Evolutionary conservation across 106 monocot genomes (phyloP).

Genomic region (Phalaenopsis equestris): DNA sequence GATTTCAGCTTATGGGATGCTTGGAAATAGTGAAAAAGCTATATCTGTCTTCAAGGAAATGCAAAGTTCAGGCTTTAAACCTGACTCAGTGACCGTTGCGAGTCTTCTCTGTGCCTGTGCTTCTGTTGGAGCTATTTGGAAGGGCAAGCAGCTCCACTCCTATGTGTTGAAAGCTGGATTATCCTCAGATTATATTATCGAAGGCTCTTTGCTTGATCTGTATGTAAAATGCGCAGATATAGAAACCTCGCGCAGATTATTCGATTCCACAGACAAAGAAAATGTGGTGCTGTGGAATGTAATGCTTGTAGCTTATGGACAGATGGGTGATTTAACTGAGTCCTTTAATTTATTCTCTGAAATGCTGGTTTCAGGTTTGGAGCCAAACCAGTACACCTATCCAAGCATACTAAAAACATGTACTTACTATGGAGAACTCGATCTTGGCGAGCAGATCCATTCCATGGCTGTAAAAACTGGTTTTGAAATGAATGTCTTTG

Average conservation of each 20-base stretch:
- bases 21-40: constrained; percentile 37
- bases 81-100: constrained; percentile 62
- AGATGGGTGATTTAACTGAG: constrained; percentile 39
- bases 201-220: constrained; percentile 81
- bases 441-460: constrained; percentile 73
- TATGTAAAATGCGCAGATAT: constrained; percentile 72
- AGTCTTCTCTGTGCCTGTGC: constrained; percentile 64
- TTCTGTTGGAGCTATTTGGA: constrained; percentile 34
- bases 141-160: constrained; percentile 63
- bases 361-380: constrained; percentile 47
- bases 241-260: constrained; percentile 46
- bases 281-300: constrained; percentile 88
- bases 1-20: constrained; percentile 57
- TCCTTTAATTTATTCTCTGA: constrained; percentile 51
- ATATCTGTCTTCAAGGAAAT: constrained; percentile 41
- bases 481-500: constrained; percentile 52
- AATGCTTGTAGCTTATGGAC: constrained; percentile 82
- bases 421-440: constrained; percentile 33
- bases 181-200: constrained; percentile 61
- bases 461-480: constrained; percentile 48
- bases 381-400: constrained; percentile 73
- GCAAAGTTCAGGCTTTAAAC: constrained; percentile 38
- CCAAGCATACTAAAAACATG: constrained; percentile 82
- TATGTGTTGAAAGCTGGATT: constrained; percentile 60
- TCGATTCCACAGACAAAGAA: constrained; percentile 26